These are phyloP conservation scores for Taiwanofungus camphoratus DNA, from an alignment of 1,284 basidiomycete genomes.

Conservation along the genomic window DNA sequence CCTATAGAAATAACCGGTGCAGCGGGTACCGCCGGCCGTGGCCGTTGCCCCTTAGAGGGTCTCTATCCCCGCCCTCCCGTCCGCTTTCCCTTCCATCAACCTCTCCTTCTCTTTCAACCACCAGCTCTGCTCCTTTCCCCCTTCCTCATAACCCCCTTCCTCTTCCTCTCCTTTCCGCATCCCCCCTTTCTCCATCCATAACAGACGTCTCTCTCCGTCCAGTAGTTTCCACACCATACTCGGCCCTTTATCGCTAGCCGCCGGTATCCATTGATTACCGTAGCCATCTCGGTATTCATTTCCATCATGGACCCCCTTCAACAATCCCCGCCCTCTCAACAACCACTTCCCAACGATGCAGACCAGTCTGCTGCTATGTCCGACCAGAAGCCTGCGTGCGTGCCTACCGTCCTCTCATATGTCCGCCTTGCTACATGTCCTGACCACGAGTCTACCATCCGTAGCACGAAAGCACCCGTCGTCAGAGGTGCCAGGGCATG, in stretches of 20 bases:
- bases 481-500: slow-evolving; percentile 72
- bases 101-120: slow-evolving; percentile 3
- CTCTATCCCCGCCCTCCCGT: slow-evolving; percentile 4
- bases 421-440: neutral
- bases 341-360: slow-evolving; percentile 1
- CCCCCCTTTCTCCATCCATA: neutral
- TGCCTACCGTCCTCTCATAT: neutral
- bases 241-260: neutral
- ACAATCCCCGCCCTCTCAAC: neutral
- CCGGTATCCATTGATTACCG: slow-evolving; percentile 10
- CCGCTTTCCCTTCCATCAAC: slow-evolving; percentile 4
- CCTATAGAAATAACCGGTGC: slow-evolving; percentile 6
- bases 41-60: slow-evolving; percentile 4
- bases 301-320: slow-evolving; percentile 6
- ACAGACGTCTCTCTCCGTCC: too few species aligned
- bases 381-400: slow-evolving; percentile 10
- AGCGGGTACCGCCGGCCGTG: slow-evolving; percentile 2
- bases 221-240: neutral
- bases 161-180: neutral
- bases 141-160: neutral
- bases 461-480: slow-evolving; percentile 48
- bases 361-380: slow-evolving; percentile 1
- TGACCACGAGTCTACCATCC: neutral
- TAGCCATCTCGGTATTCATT: slow-evolving; percentile 3
- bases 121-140: neutral